Evolutionary conservation across 139 green algal species (phyloP).

Genomic region (Eudorina sp.): DNA sequence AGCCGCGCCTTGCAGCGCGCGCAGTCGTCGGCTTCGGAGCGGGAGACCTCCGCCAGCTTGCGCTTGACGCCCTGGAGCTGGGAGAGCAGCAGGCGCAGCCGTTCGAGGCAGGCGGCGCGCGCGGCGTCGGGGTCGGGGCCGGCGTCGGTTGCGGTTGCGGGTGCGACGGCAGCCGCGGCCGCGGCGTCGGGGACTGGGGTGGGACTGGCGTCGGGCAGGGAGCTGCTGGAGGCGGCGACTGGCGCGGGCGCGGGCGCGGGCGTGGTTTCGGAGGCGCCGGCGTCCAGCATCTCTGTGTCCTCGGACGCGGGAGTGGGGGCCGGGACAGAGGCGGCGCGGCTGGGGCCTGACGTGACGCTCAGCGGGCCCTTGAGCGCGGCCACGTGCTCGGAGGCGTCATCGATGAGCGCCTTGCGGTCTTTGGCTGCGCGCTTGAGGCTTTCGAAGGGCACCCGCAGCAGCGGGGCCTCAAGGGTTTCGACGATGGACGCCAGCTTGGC

Average conservation of each 20-base stretch:
- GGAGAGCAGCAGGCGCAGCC: slow-evolving; percentile 61
- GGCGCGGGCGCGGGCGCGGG: not conserved
- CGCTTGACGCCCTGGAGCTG: slow-evolving; percentile 81
- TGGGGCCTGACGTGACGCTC: not conserved
- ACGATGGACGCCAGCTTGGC: slow-evolving; percentile 19
- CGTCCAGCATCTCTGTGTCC: slow-evolving; percentile 37
- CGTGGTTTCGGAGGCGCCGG: not conserved
- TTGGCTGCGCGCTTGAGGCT: slow-evolving; percentile 80
- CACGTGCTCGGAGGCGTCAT: slow-evolving; percentile 61
- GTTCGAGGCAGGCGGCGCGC: slow-evolving; percentile 22
- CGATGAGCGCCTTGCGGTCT: slow-evolving; percentile 84
- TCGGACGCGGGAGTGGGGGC: not conserved
- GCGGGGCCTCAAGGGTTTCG: slow-evolving; percentile 34
- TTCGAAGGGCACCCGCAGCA: slow-evolving; percentile 84
- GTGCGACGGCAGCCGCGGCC: too few relatives aligned
- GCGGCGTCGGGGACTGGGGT: not conserved
- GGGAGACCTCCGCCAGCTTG: slow-evolving; percentile 77
- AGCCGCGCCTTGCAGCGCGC: slow-evolving; percentile 74
- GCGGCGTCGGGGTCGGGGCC: not conserved
- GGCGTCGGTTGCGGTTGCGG: not conserved
- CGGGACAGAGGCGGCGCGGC: not conserved
- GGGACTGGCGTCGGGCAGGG: not conserved
- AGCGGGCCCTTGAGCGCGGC: slow-evolving; percentile 35
- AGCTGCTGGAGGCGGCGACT: not conserved
- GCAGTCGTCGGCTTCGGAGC: slow-evolving; percentile 73